These are phyloP conservation scores for Diaporthe caulivora DNA, from an alignment of 2,329 filamentous ascomycete genomes.

Conservation along the genomic window DNA sequence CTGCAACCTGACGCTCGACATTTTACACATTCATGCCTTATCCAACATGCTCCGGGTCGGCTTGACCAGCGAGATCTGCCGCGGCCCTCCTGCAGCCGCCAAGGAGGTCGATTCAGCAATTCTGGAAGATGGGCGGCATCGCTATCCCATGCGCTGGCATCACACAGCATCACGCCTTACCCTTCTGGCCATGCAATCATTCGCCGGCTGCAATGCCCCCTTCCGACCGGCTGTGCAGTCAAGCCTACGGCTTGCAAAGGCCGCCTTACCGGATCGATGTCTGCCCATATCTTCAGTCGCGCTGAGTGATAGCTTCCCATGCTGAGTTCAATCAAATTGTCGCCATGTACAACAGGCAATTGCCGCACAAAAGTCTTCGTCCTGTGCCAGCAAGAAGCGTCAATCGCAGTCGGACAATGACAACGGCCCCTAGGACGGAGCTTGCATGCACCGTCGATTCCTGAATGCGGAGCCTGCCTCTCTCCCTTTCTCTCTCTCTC, in stretches of 20 bases:
- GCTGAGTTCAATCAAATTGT: conserved; percentile 6
- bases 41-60: not conserved
- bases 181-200: conserved; percentile 39
- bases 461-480: conserved; percentile 34
- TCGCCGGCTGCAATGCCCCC: conserved; percentile 42
- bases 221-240: conserved; percentile 45
- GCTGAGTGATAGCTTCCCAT: not conserved
- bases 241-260: too few relatives aligned
- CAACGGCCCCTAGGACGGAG: conserved; percentile 19
- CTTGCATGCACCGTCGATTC: conserved; percentile 27
- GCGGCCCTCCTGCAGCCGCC: conserved; percentile 34
- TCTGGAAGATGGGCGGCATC: conserved; percentile 43
- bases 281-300: not conserved
- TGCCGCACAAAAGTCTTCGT: conserved; percentile 4
- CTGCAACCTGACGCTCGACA: conserved; percentile 38
- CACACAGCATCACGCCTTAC: conserved; percentile 45
- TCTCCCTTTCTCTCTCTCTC: too few relatives aligned
- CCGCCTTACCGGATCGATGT: not conserved
- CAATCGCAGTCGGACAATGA: not conserved
- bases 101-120: conserved; percentile 35
- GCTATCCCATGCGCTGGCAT: conserved; percentile 39
- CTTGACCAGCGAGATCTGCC: conserved; percentile 32
- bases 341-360: not conserved
- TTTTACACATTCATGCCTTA: conserved; percentile 36
- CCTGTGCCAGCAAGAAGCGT: conserved; percentile 14